These are phyloP conservation scores for Neurospora sp. DNA, from an alignment of 495 filamentous ascomycete species.

Conservation along the genomic window DNA sequence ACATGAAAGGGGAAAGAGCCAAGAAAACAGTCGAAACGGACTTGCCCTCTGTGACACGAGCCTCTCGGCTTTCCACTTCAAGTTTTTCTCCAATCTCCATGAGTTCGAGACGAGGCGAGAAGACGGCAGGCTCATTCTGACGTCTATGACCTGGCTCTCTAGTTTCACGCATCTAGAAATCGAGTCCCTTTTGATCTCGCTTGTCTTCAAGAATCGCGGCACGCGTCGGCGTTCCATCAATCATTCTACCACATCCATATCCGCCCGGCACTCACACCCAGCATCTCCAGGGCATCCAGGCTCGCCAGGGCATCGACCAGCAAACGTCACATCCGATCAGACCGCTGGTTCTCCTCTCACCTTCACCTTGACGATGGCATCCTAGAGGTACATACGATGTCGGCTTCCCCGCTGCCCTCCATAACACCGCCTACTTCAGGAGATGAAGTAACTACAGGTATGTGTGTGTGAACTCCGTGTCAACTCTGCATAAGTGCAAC, in stretches of 20 bases:
- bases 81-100: neutral
- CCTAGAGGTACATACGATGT: neutral
- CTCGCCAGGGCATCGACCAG: neutral
- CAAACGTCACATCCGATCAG: neutral
- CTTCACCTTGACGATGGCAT: neutral
- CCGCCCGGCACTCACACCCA: neutral
- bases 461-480: neutral
- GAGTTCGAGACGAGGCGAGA: neutral
- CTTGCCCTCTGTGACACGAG: neutral
- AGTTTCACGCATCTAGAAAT: neutral
- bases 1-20: neutral
- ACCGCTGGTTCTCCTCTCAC: neutral
- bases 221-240: neutral
- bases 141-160: neutral
- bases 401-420: neutral
- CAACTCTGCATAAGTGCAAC: neutral
- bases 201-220: neutral
- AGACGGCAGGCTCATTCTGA: neutral
- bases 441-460: neutral
- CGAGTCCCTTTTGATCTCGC: neutral
- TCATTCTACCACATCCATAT: neutral
- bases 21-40: slow-evolving; percentile 1
- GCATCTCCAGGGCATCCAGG: neutral
- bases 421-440: neutral
- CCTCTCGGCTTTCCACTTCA: neutral